Base-by-base conservation (phyloP, 1,139 yeast species). In the Protomyces gravidus region DNA sequence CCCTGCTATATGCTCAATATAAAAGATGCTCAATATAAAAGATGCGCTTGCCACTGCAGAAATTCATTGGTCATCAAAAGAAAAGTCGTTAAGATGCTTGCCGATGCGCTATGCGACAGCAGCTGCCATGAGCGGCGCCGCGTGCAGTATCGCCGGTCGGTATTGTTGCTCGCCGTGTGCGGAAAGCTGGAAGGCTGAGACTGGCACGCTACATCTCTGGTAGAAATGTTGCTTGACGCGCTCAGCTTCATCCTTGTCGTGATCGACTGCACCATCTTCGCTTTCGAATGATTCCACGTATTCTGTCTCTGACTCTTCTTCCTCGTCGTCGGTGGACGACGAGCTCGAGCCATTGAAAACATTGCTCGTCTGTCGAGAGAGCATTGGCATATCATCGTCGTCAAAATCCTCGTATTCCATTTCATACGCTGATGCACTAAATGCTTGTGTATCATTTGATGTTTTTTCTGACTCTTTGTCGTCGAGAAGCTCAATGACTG, bases 341-440 rank as follows among this genome's bases (percentile, higher is more conserved):
- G 42, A 36, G 42, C 23, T 9, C 17, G 40, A 36, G 9, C 17
- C 42, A 15, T 27, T 33, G 27, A 45, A 26, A 5, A 17, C 25
- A 3, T 46, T 45, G 28, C 58, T 53, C 27, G 27, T 25, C 39
- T 53, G 58, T 11, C 58, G 36, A 13, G 58, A 53, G n/a, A 53
- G 47, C 28, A 42, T 27, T 5, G 58, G 58, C 58, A 53, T 53
- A 28, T 53, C 58, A 17, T 45, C 50, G 13, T 28, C 32, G 33
- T 17, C 50, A 26, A 26, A 26, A 9, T 26, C 50, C 21, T 25
- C 23, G 2, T 30, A 17, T n/a, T 53, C 51, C 23, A 33, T 46
- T n/a, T 53, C 47, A 27, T 36, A 36, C 17, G 15, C 42, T n/a
- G 21, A 5, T 5, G 42, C 25, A 11, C 19, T 23, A 23, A n/a